phyloP scores from a whole-genome alignment of 495 filamentous ascomycete genomes.

The Cercophora newfieldiana region DNA sequence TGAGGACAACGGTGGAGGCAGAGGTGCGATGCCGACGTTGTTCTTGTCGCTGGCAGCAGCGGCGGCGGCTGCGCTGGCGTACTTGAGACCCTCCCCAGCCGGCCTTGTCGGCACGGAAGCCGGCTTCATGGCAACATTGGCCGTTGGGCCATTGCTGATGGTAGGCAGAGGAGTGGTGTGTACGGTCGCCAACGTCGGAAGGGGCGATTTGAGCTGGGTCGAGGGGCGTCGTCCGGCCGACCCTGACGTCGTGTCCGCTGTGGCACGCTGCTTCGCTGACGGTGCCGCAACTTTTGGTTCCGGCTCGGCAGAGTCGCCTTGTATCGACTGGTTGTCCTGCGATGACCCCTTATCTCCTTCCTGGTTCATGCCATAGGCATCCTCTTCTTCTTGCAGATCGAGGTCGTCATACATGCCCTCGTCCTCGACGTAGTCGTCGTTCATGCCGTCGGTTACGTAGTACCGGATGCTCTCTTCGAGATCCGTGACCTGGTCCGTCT shows the following conservation, averaged over 20 bases:
- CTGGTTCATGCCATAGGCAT: constrained; percentile 72
- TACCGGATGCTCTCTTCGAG: constrained; percentile 90
- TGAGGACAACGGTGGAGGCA: constrained; percentile 78
- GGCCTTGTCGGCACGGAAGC: constrained; percentile 81
- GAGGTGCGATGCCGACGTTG: constrained; percentile 88
- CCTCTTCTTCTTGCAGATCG: constrained; percentile 86
- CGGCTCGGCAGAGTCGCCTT: constrained; percentile 72
- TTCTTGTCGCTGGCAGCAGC: constrained; percentile 94
- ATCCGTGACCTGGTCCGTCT: constrained; percentile 78
- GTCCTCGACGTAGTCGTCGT: constrained; percentile 85
- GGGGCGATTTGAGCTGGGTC: constrained; percentile 86
- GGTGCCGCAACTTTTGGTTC: constrained; percentile 54
- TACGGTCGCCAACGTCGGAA: constrained; percentile 86
- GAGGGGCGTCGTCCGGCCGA: constrained; percentile 73
- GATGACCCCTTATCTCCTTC: constrained; percentile 89
- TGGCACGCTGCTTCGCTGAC: constrained; percentile 53
- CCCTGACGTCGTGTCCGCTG: constrained; percentile 49
- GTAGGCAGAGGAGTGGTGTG: constrained; percentile 62
- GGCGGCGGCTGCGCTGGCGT: constrained; percentile 92
- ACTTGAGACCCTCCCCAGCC: constrained; percentile 89
- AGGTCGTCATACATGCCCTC: constrained; percentile 92
- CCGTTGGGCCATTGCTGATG: constrained; percentile 58
- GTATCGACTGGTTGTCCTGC: constrained; percentile 90
- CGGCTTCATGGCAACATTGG: constrained; percentile 73
- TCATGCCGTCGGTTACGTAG: constrained; percentile 89